Base-by-base conservation (phyloP, 495 filamentous ascomycete genomes). In the Penicillium cinerascens region DNA sequence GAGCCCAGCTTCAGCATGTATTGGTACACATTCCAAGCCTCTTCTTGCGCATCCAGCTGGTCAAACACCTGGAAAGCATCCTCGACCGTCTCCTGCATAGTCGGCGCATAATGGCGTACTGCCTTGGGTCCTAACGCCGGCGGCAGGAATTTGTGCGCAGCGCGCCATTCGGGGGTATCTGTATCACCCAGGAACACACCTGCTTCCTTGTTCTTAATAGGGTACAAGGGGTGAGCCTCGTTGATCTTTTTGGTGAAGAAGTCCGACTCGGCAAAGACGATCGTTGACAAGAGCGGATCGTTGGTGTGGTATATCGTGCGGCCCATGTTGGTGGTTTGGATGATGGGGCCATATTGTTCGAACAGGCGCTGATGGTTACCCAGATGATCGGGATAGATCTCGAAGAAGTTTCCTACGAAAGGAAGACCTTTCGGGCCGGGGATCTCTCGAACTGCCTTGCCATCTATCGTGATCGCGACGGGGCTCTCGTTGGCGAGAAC, bases 361-460 rank as follows among this genome's bases (percentile, higher is more conserved):
- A 81, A 82, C 1, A 82, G 72, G 6, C 79, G 70, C 20, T 80
- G 62, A 56, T 82, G 72, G 61, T 83, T 83, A 11, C 80, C 80
- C 5, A 82, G 62, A 50, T 78, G 78, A 58, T 83, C 80, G 1
- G 80, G 78, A 56, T 71, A 82, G 38, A 82, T 61, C 50, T 82
- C 79, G 55, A 74, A 77, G 66, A 70, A 77, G 56, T 65, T 75
- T 7, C 80, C 79, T 16, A 79, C 69, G 17, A 69, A 58, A 6
- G 80, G 80, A 2, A 82, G 64, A 3, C 71, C 74, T 2, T 59
- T 56, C 0, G 79, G 80, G 0, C 78, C 78, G 6, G 70, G 72
- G 18, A 69, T 49, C 2, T 72, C 65, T 8, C 71, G 68, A 17
- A 79, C 67, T 15, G 64, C 46, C 22, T 72, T 54, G 5, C 74